These are phyloP conservation scores for Penicillium cataractarum DNA, from an alignment of 495 filamentous ascomycete species.

Conservation along the genomic window DNA sequence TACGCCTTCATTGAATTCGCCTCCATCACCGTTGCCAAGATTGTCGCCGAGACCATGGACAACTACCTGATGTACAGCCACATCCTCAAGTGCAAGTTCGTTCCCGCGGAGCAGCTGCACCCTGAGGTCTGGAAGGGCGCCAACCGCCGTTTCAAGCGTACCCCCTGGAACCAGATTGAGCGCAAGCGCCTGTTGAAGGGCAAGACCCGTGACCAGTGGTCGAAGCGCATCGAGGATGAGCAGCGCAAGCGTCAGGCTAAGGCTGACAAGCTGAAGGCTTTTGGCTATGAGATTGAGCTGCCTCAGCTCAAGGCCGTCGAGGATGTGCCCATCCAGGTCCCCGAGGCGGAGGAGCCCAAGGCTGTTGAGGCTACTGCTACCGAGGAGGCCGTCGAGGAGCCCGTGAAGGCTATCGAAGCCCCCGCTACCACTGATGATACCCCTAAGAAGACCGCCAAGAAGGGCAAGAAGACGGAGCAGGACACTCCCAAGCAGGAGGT, in stretches of 20 bases:
- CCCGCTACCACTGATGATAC: conserved; percentile 35
- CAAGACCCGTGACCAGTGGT: conserved; percentile 74
- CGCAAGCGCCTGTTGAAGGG: conserved; percentile 71
- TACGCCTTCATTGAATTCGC: conserved; percentile 92
- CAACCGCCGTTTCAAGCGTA: conserved; percentile 82
- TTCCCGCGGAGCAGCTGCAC: conserved; percentile 77
- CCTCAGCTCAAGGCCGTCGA: conserved; percentile 72
- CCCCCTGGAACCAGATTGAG: conserved; percentile 83
- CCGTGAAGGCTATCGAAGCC: conserved; percentile 34
- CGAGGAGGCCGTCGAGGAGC: conserved; percentile 26
- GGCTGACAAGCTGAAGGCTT: conserved; percentile 71
- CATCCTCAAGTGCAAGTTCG: conserved; percentile 80
- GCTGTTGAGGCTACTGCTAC: conserved; percentile 23
- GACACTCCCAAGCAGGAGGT: conserved; percentile 36
- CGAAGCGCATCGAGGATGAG: conserved; percentile 69
- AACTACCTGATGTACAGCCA: conserved; percentile 96
- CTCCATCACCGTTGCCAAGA: conserved; percentile 74
- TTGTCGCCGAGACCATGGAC: conserved; percentile 93
- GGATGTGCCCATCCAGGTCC: conserved; percentile 56
- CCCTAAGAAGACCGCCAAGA: conserved; percentile 43
- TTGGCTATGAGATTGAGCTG: conserved; percentile 84
- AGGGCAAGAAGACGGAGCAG: conserved; percentile 41
- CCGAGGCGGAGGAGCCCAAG: conserved; percentile 37
- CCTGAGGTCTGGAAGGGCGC: conserved; percentile 82
- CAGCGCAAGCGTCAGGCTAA: conserved; percentile 65